Evolutionary conservation across 176 grass and related monocot genomes (phyloP), one percentile per base, ranked within the genome.

Genomic region (Tillandsia fasciculata): DNA sequence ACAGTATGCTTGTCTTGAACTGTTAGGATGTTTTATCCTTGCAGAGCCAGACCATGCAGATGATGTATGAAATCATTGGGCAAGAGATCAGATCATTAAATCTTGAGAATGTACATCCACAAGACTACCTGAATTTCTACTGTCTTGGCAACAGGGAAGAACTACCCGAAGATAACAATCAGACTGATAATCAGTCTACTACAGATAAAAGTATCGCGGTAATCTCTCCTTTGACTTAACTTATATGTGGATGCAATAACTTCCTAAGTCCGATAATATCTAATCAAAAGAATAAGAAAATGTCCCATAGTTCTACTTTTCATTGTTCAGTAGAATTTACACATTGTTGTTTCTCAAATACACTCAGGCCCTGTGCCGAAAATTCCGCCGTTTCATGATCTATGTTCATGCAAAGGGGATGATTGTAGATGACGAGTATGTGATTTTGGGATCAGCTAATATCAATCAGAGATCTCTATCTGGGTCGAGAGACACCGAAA

Each of bases 61-160:
- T 99, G 94, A 99, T 99, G 94, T 99, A 99, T 70, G 68, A 51
- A 68, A 87, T 93, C 72, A 83, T 99, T 26, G 94, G 78, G 28
- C 64, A 83, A n/a, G 89, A 99, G 77, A 84, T 99, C 69, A 93
- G 83, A 79, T 71, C 82, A 52, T 83, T 81, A 79, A 87, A 90
- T 70, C 74, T 78, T 76, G 58, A 82, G 67, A 65, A 89, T 83
- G 72, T 58, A 52, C 66, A 86, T 70, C 89, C 82, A 57, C 76
- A 92, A 71, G 84, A 97, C 76, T 99, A 99, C 76, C 81, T 99
- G 67, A 99, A 97, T 83, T 97, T 97, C 69, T 97, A 81, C 80
- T 97, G 89, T 71, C 86, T 97, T 24, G 93, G 93, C 49, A 92
- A 89, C 51, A 74, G 89, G 70, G 93, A 97, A 87, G 75, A 83